Percentiles rank a stretch among this genome's conserved stretches.
Evolutionary conservation across 768 basidiomycete species (phyloP).

Genomic region (Phlebiopsis gigantea): DNA sequence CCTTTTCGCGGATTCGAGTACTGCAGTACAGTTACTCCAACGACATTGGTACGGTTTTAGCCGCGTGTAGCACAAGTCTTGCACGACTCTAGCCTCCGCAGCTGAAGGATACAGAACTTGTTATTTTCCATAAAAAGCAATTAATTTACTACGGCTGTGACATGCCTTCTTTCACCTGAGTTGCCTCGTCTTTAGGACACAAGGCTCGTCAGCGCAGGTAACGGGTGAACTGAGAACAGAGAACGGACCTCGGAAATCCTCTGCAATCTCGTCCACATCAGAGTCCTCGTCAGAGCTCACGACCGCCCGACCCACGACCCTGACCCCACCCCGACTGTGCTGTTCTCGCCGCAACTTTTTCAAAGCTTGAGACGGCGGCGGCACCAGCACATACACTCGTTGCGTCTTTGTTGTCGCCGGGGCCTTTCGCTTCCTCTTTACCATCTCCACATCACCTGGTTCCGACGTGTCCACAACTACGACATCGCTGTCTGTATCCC

Average conservation of each 20-base stretch:
- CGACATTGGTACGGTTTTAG: conserved; percentile 45
- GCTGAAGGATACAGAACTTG: conserved; percentile 22
- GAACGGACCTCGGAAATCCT: conserved; percentile 4
- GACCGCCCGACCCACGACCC: not conserved
- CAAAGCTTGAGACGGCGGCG: conserved; percentile 14
- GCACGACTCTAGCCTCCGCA: conserved; percentile 36
- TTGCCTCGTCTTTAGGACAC: not conserved
- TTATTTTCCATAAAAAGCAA: conserved; percentile 1
- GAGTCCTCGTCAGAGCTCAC: not conserved
- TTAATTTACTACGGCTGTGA: not conserved
- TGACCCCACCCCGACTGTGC: not conserved
- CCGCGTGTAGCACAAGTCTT: conserved; percentile 44
- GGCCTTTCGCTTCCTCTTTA: not conserved
- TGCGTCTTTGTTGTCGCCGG: not conserved
- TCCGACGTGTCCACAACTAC: conserved; percentile 8
- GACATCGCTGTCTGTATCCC: not conserved
- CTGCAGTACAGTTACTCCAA: conserved; percentile 53
- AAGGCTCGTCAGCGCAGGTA: not conserved
- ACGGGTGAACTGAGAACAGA: not conserved
- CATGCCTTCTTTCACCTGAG: conserved; percentile 2
- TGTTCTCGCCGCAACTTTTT: not conserved
- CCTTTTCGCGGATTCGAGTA: conserved; percentile 48
- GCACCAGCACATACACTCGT: conserved; percentile 14
- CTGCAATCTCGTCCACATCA: conserved; percentile 3
- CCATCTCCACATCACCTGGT: not conserved